Evolutionary conservation across 768 basidiomycete species (phyloP).

Genomic region (Boletus barrowsii): DNA sequence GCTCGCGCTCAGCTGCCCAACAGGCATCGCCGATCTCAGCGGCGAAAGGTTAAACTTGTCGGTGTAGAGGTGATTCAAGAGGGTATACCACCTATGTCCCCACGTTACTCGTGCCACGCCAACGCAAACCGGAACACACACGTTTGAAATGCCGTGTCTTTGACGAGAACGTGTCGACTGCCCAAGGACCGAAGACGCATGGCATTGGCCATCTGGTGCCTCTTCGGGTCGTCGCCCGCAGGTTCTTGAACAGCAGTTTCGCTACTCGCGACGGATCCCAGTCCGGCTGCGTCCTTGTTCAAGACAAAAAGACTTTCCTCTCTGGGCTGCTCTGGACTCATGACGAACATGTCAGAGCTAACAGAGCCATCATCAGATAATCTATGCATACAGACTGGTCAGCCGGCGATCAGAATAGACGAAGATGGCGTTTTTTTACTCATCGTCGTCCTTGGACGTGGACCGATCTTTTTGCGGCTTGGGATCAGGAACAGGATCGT

Average conservation of each 20-base stretch:
- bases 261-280: background rate
- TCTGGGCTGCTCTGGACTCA: slow-evolving; percentile 6
- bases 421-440: too few species aligned
- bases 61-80: slow-evolving; percentile 41
- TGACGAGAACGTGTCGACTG: slow-evolving; percentile 25
- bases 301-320: background rate
- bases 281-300: background rate
- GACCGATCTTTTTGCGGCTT: too few species aligned
- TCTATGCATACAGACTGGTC: slow-evolving; percentile 3
- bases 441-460: too few species aligned
- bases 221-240: background rate
- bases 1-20: slow-evolving; percentile 1
- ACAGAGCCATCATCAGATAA: slow-evolving; percentile 8
- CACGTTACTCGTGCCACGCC: too few species aligned
- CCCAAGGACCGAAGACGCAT: slow-evolving; percentile 10
- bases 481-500: too few species aligned
- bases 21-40: slow-evolving; percentile 18
- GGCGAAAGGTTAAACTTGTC: slow-evolving; percentile 31
- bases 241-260: background rate
- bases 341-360: slow-evolving; percentile 18
- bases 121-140: background rate
- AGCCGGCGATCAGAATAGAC: background rate
- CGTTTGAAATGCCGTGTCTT: slow-evolving; percentile 31
- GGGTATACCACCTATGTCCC: slow-evolving; percentile 35
- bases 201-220: background rate